A percentile compares a stretch with the other conserved stretches of the same genome.
These are phyloP conservation scores for Agaricus blazei DNA, from an alignment of 768 basidiomycete genomes.

Conservation along the genomic window DNA sequence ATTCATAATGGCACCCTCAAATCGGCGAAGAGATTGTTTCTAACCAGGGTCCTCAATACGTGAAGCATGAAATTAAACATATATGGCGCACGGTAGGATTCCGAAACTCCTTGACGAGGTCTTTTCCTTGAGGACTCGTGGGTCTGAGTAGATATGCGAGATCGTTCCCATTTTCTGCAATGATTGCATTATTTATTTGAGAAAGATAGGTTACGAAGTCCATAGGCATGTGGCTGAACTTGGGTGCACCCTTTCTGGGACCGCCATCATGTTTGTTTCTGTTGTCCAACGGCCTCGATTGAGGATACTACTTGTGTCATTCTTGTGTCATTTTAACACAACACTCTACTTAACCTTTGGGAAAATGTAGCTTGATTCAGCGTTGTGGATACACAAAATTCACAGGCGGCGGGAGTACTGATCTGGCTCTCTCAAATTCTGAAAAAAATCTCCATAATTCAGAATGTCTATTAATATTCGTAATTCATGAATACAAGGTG, in stretches of 20 bases:
- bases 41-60: conserved; percentile 13
- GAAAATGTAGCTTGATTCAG: no score
- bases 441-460: no score
- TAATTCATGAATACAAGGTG: no score
- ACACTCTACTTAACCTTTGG: no score
- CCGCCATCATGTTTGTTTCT: neutral
- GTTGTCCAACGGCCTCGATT: neutral
- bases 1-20: conserved; percentile 57
- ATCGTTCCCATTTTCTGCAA: conserved; percentile 60
- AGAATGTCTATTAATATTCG: no score
- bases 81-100: conserved; percentile 39
- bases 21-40: conserved; percentile 36
- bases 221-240: conserved; percentile 29
- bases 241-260: neutral
- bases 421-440: no score
- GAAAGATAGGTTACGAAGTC: conserved; percentile 57
- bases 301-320: no score
- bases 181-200: conserved; percentile 57
- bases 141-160: conserved; percentile 73
- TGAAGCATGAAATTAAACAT: neutral
- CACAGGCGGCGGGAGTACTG: no score
- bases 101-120: conserved; percentile 66
- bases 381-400: no score
- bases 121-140: conserved; percentile 73
- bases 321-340: no score